Conservation (phyloP, 345 rosid species). For the Salix arbutifolia region DNA sequence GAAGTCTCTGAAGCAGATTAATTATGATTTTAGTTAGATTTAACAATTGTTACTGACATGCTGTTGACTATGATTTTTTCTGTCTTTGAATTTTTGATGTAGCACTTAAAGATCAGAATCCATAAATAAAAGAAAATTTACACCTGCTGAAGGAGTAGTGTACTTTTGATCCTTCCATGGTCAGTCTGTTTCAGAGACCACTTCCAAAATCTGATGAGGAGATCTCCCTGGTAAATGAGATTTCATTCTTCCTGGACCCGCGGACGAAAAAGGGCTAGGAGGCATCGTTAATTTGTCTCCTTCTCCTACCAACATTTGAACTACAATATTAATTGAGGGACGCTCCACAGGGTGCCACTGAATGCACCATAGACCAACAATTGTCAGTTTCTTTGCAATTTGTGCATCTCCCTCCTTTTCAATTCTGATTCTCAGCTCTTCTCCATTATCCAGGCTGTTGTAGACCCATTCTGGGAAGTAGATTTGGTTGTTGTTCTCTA, state of each 20-base stretch:
- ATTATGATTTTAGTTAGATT: too few relatives aligned
- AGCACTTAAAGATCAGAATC: too few relatives aligned
- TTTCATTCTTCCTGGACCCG: not conserved
- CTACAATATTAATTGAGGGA: constrained; percentile 10
- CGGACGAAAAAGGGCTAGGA: constrained; percentile 6
- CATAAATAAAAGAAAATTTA: too few relatives aligned
- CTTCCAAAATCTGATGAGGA: not conserved
- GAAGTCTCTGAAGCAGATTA: not conserved
- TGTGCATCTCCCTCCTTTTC: not conserved
- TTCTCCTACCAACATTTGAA: constrained; percentile 10
- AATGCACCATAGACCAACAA: constrained; percentile 15
- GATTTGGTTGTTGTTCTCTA: not conserved
- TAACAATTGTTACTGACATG: too few relatives aligned
- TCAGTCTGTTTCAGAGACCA: constrained; percentile 6
- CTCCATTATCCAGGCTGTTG: constrained; percentile 9
- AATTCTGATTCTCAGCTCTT: constrained; percentile 1
- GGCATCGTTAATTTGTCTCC: constrained; percentile 10
- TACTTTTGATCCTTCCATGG: not conserved
- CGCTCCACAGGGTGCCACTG: constrained; percentile 15
- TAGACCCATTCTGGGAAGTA: constrained; percentile 16
- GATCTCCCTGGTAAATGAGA: not conserved
- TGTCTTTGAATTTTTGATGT: too few relatives aligned
- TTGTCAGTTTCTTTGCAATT: constrained; percentile 8
- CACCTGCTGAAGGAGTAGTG: too few relatives aligned
- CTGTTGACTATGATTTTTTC: too few relatives aligned